Evolutionary conservation across 73 alveolate genomes (phyloP).

Genomic region (Paramecium sonneborni): DNA sequence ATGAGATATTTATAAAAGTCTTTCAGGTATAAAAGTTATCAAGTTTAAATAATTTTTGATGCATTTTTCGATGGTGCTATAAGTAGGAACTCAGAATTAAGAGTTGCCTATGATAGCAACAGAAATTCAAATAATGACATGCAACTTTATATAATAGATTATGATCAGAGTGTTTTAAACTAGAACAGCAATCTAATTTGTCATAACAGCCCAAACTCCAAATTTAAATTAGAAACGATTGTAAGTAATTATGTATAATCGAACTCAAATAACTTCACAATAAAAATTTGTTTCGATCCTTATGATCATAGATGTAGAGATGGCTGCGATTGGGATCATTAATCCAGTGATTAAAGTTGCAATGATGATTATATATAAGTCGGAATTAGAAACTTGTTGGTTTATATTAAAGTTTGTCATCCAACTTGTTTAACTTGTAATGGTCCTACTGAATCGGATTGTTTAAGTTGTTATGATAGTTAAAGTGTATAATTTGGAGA

Average conservation of each 20-base stretch:
- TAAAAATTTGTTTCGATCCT: neutral
- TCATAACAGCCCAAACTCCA: neutral
- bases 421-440: constrained; percentile 12
- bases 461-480: neutral
- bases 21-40: neutral
- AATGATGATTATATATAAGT: neutral
- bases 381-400: neutral
- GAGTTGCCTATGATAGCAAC: neutral
- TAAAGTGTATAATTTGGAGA: neutral
- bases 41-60: neutral
- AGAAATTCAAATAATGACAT: neutral
- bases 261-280: neutral
- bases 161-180: neutral
- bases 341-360: neutral
- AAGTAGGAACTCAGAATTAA: neutral
- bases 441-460: constrained; percentile 31
- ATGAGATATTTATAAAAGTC: neutral
- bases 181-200: neutral
- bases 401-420: neutral
- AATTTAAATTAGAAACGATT: neutral
- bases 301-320: neutral
- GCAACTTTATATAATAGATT: neutral
- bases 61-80: neutral
- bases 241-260: neutral
- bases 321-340: neutral